Evolutionary conservation across 495 filamentous ascomycete genomes (phyloP).

Genomic region (Lophiotrema nucula): DNA sequence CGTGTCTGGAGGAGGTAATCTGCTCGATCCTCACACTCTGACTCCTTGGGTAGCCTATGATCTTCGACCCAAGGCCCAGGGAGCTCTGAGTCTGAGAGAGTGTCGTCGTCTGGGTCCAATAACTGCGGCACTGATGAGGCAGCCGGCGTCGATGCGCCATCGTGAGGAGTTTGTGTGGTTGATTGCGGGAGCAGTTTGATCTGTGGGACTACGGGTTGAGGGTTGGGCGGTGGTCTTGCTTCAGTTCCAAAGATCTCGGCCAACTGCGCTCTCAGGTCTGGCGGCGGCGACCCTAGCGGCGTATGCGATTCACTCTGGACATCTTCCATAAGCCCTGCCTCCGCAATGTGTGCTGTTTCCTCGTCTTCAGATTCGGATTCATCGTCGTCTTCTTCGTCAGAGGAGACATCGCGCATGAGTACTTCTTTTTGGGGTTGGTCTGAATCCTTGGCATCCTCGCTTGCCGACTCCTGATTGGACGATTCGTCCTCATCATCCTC

Average conservation of each 20-base stretch:
- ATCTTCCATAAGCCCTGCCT: not conserved
- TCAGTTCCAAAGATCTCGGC: not conserved
- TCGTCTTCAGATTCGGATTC: not conserved
- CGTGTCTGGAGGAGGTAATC: conserved; percentile 31
- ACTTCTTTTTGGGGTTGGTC: conserved; percentile 7
- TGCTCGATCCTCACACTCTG: conserved; percentile 29
- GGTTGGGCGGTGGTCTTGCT: not conserved
- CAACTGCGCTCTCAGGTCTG: not conserved
- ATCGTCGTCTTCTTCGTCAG: conserved; percentile 3
- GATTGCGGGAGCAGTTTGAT: conserved; percentile 6
- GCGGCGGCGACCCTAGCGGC: conserved; percentile 16
- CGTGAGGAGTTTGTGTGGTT: conserved; percentile 7
- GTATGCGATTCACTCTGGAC: not conserved
- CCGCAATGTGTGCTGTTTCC: not conserved
- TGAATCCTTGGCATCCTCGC: conserved; percentile 24
- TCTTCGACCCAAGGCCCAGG: conserved; percentile 24
- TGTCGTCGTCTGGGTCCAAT: conserved; percentile 28
- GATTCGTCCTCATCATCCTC: conserved; percentile 29
- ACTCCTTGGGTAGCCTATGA: conserved; percentile 7
- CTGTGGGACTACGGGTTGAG: not conserved
- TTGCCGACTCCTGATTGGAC: conserved; percentile 23
- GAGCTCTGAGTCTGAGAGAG: conserved; percentile 29
- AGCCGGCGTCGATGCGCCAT: conserved; percentile 8
- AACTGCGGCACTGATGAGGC: not conserved
- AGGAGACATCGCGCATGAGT: not conserved